Evolutionary conservation across 805 yeast species (phyloP).

Genomic region (Osmozyma mogii): DNA sequence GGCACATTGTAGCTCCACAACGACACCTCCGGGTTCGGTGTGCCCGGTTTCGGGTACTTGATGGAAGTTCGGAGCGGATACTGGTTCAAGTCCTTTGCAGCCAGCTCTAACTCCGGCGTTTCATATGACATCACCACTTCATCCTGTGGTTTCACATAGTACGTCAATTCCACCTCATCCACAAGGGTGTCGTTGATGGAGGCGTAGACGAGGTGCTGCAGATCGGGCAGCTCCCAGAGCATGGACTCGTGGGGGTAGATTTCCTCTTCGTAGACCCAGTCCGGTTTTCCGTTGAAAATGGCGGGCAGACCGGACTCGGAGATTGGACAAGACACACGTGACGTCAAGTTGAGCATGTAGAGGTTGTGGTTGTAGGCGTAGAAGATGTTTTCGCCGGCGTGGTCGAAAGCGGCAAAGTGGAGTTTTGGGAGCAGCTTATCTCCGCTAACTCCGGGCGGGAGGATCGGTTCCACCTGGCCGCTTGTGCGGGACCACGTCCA

Average conservation of each 20-base stretch:
- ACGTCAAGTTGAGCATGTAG: slow-evolving; percentile 34
- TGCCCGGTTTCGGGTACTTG: slow-evolving; percentile 72
- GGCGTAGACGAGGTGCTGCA: slow-evolving; percentile 46
- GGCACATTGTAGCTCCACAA: slow-evolving; percentile 19
- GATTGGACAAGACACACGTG: slow-evolving; percentile 20
- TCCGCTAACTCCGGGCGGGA: slow-evolving; percentile 14
- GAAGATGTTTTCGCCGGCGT: slow-evolving; percentile 46
- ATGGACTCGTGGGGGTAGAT: slow-evolving; percentile 51
- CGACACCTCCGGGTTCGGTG: slow-evolving; percentile 46
- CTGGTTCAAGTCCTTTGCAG: slow-evolving; percentile 16
- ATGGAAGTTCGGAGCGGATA: slow-evolving; percentile 43
- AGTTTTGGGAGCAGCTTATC: slow-evolving; percentile 16
- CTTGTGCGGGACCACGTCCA: slow-evolving; percentile 28
- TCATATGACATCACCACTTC: slow-evolving; percentile 9
- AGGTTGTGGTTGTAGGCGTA: slow-evolving; percentile 52
- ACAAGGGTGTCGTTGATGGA: slow-evolving; percentile 56
- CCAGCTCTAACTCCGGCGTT: background rate
- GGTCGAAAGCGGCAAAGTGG: slow-evolving; percentile 49
- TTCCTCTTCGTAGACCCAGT: slow-evolving; percentile 85
- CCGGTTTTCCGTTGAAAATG: slow-evolving; percentile 63
- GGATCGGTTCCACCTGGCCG: slow-evolving; percentile 24
- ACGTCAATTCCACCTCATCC: slow-evolving; percentile 42
- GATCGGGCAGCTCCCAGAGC: slow-evolving; percentile 70
- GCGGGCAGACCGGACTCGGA: slow-evolving; percentile 46
- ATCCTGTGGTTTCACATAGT: slow-evolving; percentile 32